Evolutionary conservation across 495 filamentous ascomycete genomes (phyloP), one percentile per base, ranked within the genome.

Genomic region (Penicillium herquei): DNA sequence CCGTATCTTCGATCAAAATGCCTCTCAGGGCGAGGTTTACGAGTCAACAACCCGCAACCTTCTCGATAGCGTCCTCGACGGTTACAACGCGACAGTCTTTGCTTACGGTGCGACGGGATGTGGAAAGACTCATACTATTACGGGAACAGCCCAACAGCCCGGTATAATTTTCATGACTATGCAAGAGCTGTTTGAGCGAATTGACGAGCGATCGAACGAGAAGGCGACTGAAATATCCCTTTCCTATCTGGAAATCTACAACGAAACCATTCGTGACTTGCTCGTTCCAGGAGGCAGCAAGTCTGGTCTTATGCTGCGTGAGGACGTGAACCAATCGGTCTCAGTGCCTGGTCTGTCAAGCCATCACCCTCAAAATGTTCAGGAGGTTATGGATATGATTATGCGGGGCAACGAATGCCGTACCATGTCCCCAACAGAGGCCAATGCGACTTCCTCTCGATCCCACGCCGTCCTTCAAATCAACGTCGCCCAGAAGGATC

Each of bases 371-470:
- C 87, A 86, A 55, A 87, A 82, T 61, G 94, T 97, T 35, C 83
- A 93, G 64, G 84, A 98, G 64, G 94, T 99, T 53, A 99, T 99
- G 94, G 92, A 98, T 67, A 97, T 99, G 87, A 98, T 99, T 62
- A 84, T 99, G 56, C 83, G 85, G 66, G 94, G 94, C 32, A 99
- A 99, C 68, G 90, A 95, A 58, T 90, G 86, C 64, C 86, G 94
- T 14, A 99, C 94, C 12, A 94, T 97, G 73, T 98, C 94, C 1
- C 95, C 94, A 3, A 99, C 94, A 10, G 94, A 92, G 71, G 94
- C 94, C 43, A 99, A 99, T 70, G 95, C 94, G 31, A 96, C 94
- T 35, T 98, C 95, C 3, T 98, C 95, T 5, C 88, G 94, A 70
- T 98, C 95, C 1, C 94, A 99, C 65, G 94, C 94, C n/a, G 94